Base-by-base conservation (phyloP, 768 basidiomycete species). In the Pisolithus albus region DNA sequence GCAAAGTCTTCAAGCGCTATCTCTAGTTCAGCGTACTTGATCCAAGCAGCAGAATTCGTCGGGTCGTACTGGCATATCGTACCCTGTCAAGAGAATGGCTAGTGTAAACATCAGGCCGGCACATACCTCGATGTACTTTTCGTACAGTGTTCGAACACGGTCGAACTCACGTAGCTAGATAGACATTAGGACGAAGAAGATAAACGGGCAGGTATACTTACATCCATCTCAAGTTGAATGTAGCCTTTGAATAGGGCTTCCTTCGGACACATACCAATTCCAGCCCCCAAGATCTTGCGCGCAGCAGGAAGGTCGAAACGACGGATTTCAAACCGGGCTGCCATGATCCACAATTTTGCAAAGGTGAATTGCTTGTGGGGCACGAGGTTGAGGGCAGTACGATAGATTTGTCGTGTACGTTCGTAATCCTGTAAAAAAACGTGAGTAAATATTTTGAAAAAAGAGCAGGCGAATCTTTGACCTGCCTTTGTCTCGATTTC, bases 341-440 rank as follows among this genome's bases (percentile, higher is more conserved):
- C 95, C 73, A 88, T 79, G 18, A 89, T 67, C 96, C 96, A 99
- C 10, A 98, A 72, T 70, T 99, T 99, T 3, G 96, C 90, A 59
- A 99, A 99, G 0, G 96, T 97, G 68, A 99, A 99, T 53, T 85
- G 82, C 63, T 95, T 95, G 67, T 99, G 95, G 0, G 96, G 96
- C 2, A 97, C 85, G 21, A 98, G 83, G 52, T 79, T 78, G 49
- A 95, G 70, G 6, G 86, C 91, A 0, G 92, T 93, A 66, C 92
- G 86, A 70, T 93, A 98, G 30, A 99, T 86, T 61, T 97, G 89
- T 46, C 93, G 80, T 23, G 91, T 78, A 3, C 96, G 86, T 32
- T 75, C 75, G 58, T 84, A 86, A 62, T 99, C 94, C 87, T 95
- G 55, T 0, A 49, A 8, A 37, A 19, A 38, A 32, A 8, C 9